A percentile compares a stretch with the other conserved stretches of the same genome.
Conservation (phyloP, 768 basidiomycete genomes). For the Rhodotorula sphaerocarpa region DNA sequence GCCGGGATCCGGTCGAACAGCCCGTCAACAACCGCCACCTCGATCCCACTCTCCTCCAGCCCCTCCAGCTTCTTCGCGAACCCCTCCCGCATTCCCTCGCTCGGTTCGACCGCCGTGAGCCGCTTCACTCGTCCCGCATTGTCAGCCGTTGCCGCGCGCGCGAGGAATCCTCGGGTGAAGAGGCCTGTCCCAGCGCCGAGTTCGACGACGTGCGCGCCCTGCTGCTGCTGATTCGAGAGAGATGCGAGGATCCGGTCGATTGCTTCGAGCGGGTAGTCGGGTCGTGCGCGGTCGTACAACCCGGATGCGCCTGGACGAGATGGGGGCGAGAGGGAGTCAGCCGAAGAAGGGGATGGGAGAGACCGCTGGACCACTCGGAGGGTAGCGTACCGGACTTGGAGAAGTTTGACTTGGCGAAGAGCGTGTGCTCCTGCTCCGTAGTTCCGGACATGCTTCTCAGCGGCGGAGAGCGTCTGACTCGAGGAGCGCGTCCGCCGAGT, state of each 20-base stretch:
- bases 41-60: not conserved
- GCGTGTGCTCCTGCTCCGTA: no score
- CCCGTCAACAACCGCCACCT: constrained; percentile 56
- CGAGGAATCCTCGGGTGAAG: constrained; percentile 43
- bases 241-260: constrained; percentile 57
- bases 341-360: not conserved
- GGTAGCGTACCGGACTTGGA: not conserved
- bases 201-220: constrained; percentile 42
- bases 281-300: constrained; percentile 55
- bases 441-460: no score
- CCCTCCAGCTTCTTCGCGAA: constrained; percentile 50
- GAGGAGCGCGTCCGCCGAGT: no score
- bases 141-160: constrained; percentile 41
- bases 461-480: no score
- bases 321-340: not conserved
- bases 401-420: not conserved
- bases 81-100: constrained; percentile 69
- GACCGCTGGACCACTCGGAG: not conserved
- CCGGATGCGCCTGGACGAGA: constrained; percentile 24
- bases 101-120: constrained; percentile 68
- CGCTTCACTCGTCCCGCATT: constrained; percentile 30
- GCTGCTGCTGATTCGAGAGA: constrained; percentile 36
- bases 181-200: constrained; percentile 35
- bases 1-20: constrained; percentile 61
- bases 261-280: constrained; percentile 65